phyloP scores from a whole-genome alignment of 805 yeast genomes.

The Suhomyces emberorum region DNA sequence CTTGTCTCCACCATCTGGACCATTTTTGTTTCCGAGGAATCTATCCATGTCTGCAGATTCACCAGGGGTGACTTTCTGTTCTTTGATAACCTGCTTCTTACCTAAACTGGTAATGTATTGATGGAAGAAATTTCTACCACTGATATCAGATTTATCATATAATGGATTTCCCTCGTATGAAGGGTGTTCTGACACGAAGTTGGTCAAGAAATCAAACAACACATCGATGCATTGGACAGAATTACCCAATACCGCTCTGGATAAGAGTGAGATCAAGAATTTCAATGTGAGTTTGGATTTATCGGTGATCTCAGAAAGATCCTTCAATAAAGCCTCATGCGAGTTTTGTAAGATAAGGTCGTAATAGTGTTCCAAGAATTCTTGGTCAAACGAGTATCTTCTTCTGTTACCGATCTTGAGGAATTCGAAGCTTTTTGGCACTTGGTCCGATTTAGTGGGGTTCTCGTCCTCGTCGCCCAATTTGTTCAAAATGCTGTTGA shows the following conservation, averaged over 20 bases:
- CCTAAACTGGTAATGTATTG: constrained; percentile 79
- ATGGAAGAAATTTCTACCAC: constrained; percentile 82
- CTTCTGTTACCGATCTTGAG: constrained; percentile 21
- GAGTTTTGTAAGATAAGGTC: constrained; percentile 39
- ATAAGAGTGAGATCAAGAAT: constrained; percentile 56
- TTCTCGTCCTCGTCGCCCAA: constrained; percentile 34
- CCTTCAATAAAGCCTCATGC: constrained; percentile 39
- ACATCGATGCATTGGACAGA: constrained; percentile 56
- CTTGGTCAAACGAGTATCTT: constrained; percentile 25
- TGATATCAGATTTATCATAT: constrained; percentile 65
- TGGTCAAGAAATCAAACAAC: constrained; percentile 46
- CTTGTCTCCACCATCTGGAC: constrained; percentile 44
- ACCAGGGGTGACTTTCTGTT: constrained; percentile 41
- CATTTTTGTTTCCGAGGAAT: constrained; percentile 24
- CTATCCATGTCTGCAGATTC: constrained; percentile 25
- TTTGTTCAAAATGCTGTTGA: constrained; percentile 51
- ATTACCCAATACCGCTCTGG: constrained; percentile 58
- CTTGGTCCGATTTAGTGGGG: constrained; percentile 5
- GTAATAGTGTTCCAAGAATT: constrained; percentile 18
- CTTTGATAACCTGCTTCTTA: constrained; percentile 46
- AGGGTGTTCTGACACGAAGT: constrained; percentile 17
- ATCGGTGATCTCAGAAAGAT: constrained; percentile 31
- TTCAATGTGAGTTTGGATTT: constrained; percentile 51
- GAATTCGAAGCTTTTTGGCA: constrained; percentile 11
- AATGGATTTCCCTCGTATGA: constrained; percentile 18